A percentile compares a stretch with the other conserved stretches of the same genome.
Evolutionary conservation across 1,284 basidiomycete species (phyloP).

Genomic region (Lignosus rhinocerotis): DNA sequence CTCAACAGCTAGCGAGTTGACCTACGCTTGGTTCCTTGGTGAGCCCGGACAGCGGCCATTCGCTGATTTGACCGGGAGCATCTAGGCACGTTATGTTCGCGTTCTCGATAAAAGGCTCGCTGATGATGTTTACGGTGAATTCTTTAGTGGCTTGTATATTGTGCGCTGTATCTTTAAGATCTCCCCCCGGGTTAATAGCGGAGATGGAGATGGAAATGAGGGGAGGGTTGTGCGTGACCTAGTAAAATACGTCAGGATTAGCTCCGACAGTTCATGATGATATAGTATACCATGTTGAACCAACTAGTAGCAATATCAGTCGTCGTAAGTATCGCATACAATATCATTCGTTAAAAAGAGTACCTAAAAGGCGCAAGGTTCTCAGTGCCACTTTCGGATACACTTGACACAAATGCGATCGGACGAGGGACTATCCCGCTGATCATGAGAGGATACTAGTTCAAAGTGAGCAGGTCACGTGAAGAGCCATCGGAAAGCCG

Average conservation of each 20-base stretch:
- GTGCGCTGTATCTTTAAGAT: slow-evolving; percentile 63
- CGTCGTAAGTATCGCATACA: not conserved
- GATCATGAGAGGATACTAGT: slow-evolving; percentile 50
- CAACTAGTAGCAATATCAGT: slow-evolving; percentile 45
- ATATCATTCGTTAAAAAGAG: not conserved
- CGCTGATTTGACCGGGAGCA: slow-evolving; percentile 62
- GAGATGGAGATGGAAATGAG: slow-evolving; percentile 62
- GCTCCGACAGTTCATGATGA: not conserved
- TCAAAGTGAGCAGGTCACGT: not conserved
- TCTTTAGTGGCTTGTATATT: slow-evolving; percentile 70
- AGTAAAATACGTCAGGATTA: slow-evolving; percentile 1
- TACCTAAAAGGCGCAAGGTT: slow-evolving; percentile 74
- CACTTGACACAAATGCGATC: slow-evolving; percentile 71
- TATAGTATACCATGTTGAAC: slow-evolving; percentile 46
- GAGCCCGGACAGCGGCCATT: slow-evolving; percentile 76
- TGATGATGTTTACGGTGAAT: slow-evolving; percentile 79
- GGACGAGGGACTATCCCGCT: slow-evolving; percentile 73
- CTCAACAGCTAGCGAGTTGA: not conserved
- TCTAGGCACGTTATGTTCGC: slow-evolving; percentile 71
- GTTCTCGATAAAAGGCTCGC: slow-evolving; percentile 73
- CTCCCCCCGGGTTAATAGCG: slow-evolving; percentile 35
- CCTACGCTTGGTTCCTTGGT: slow-evolving; percentile 59
- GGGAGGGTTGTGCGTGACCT: slow-evolving; percentile 67
- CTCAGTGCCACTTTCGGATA: slow-evolving; percentile 52
- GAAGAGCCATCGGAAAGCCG: not conserved